phyloP scores from a whole-genome alignment of 257 asterid genomes.

The Penstemon eatonii region DNA sequence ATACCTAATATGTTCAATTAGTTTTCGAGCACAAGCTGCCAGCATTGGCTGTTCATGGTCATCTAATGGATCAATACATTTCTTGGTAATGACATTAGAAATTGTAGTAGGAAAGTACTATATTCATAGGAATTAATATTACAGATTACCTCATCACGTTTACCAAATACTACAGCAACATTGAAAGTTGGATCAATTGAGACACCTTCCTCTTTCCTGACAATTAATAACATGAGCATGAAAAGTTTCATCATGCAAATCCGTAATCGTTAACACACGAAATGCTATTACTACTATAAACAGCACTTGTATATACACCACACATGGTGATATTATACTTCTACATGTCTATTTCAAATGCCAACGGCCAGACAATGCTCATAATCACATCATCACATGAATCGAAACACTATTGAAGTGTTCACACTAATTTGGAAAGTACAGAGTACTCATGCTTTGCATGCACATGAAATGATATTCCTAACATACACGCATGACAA shows the following conservation, averaged over 20 bases:
- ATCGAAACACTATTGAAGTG: not conserved
- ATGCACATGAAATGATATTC: not conserved
- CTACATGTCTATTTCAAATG: not conserved
- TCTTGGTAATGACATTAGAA: constrained; percentile 15
- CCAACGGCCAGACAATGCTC: not conserved
- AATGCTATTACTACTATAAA: not conserved
- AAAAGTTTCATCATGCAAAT: constrained; percentile 4
- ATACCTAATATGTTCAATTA: constrained; percentile 86
- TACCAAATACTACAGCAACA: constrained; percentile 73
- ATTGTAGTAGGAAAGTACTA: not conserved
- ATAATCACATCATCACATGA: not conserved
- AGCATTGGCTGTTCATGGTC: constrained; percentile 75
- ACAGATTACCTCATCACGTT: constrained; percentile 74
- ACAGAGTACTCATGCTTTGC: not conserved
- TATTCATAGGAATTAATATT: not conserved
- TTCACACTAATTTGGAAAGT: not conserved
- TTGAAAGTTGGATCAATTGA: constrained; percentile 68
- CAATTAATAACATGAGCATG: constrained; percentile 23
- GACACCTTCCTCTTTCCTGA: constrained; percentile 89
- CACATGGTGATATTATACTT: not conserved
- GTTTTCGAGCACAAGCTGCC: constrained; percentile 79
- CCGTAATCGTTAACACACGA: not conserved
- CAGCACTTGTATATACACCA: not conserved
- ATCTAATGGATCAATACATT: constrained; percentile 26
- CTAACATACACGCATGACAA: not conserved